Conservation (phyloP, 352 stramenopile species). For the Globisporangium nagaii region DNA sequence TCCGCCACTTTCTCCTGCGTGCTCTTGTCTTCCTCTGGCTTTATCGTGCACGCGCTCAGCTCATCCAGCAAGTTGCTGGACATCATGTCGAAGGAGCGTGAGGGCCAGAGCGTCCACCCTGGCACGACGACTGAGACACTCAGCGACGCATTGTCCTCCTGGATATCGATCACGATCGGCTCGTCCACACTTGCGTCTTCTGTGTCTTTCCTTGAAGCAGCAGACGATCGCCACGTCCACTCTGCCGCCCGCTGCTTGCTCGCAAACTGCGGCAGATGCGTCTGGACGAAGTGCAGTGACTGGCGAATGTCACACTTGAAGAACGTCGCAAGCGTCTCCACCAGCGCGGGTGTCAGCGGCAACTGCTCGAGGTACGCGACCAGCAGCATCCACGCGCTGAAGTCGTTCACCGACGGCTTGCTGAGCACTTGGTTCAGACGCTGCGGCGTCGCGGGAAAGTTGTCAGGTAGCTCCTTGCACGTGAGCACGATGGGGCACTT, state of each 20-base stretch:
- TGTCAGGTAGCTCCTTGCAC: slow-evolving; percentile 50
- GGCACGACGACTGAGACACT: slow-evolving; percentile 15
- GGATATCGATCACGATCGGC: not conserved
- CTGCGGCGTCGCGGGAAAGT: slow-evolving; percentile 47
- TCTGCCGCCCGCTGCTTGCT: slow-evolving; percentile 5
- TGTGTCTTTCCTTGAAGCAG: not conserved
- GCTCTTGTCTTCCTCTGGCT: slow-evolving; percentile 31
- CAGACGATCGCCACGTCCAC: slow-evolving; percentile 13
- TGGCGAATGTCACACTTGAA: slow-evolving; percentile 66
- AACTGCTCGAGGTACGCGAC: slow-evolving; percentile 55
- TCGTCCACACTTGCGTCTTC: not conserved
- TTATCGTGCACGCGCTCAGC: slow-evolving; percentile 16
- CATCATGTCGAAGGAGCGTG: slow-evolving; percentile 51
- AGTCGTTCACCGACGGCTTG: slow-evolving; percentile 50
- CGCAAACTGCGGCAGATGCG: slow-evolving; percentile 22
- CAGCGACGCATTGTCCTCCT: not conserved
- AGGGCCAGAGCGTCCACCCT: slow-evolving; percentile 39
- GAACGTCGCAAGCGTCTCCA: slow-evolving; percentile 38
- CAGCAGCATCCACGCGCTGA: slow-evolving; percentile 58
- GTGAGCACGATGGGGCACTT: slow-evolving; percentile 81
- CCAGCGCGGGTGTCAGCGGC: slow-evolving; percentile 25
- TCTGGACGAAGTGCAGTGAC: slow-evolving; percentile 66
- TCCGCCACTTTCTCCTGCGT: slow-evolving; percentile 32
- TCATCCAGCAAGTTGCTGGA: slow-evolving; percentile 51
- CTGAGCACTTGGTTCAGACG: slow-evolving; percentile 30